Evolutionary conservation across 257 asterid species (phyloP), one percentile per base, ranked within the genome.

Genomic region (Leptodermis oblonga): DNA sequence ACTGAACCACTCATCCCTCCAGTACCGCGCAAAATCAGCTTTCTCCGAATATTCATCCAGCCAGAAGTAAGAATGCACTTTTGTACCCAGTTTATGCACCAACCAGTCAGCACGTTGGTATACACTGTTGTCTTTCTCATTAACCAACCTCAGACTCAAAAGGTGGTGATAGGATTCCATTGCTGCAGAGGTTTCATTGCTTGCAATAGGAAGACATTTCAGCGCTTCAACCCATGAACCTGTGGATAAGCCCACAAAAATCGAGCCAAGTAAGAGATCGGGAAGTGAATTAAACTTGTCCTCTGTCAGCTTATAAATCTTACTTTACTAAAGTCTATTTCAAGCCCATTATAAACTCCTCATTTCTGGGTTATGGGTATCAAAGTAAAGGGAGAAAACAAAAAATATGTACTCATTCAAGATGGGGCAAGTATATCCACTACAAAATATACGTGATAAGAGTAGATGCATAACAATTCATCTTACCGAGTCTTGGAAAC

Each of bases 21-120:
- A 64, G 62, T 93, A 93, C 37, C 97, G 92, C 63, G 96, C 85
- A 80, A 87, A 93, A 77, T 85, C 88, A 75, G 85, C 96, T 70
- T 83, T 93, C 48, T 82, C 79, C 0, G 96, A 81, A 77, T 87
- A 93, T 82, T 93, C 99, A 75, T 93, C 96, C 53, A 93, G 91
- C 97, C 99, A 93, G 71, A 93, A 93, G 59, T 85, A 88, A 23
- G 97, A 85, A 82, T 88, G 99, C 71, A 88, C 97, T 85, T 82
- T 86, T 2, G 95, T 86, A 64, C 82, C 84, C 46, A 93, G 84
- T 86, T 90, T 93, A 78, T 88, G 85, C 25, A 85, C 95, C 33
- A 93, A 81, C 99, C 97, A 93, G 75, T 90, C 96, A 74, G 86
- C 85, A 70, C 97, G 95, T 56, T 87, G 78, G 72, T 83, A 90